Percentiles rank a stretch among this genome's conserved stretches.
These are phyloP conservation scores for Cutaneotrichosporon dermatis DNA, from an alignment of 1,284 basidiomycete genomes.

Conservation along the genomic window DNA sequence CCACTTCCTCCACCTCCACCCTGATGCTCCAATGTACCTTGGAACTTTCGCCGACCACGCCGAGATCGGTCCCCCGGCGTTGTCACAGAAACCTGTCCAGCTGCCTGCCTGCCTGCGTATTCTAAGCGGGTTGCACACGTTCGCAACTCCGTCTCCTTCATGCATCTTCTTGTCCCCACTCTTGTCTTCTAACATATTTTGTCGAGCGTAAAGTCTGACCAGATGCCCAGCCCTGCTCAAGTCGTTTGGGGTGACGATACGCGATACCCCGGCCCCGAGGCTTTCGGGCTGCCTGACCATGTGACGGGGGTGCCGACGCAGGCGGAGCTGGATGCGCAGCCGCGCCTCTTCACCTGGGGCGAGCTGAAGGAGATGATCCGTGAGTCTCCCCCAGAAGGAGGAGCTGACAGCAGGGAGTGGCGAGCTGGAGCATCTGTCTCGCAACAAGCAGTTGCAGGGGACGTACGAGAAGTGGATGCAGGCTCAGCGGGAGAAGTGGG, in stretches of 20 bases:
- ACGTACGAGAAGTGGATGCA: constrained; percentile 42
- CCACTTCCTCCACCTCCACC: no score
- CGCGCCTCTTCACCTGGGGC: constrained; percentile 46
- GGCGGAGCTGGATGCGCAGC: constrained; percentile 43
- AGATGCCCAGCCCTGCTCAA: not conserved
- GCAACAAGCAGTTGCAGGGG: constrained; percentile 41
- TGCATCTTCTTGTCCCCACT: no score
- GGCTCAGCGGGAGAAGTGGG: constrained; percentile 34
- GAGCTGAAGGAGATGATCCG: constrained; percentile 42
- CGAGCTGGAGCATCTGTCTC: constrained; percentile 31
- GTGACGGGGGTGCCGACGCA: constrained; percentile 40
- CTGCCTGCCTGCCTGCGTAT: no score
- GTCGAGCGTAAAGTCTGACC: no score
- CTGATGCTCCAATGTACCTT: no score
- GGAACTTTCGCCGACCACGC: no score
- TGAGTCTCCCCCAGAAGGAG: constrained; percentile 13
- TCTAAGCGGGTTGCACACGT: not conserved
- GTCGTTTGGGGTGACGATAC: constrained; percentile 20
- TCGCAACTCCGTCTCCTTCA: not conserved
- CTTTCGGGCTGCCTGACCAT: constrained; percentile 28
- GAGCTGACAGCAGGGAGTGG: constrained; percentile 19
- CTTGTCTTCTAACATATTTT: no score
- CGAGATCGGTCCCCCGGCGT: no score
- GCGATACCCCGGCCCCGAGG: constrained; percentile 37
- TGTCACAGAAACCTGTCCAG: no score